These are phyloP conservation scores for Cinnamomum chago DNA, from an alignment of 164 flowering plant species.

Conservation along the genomic window DNA sequence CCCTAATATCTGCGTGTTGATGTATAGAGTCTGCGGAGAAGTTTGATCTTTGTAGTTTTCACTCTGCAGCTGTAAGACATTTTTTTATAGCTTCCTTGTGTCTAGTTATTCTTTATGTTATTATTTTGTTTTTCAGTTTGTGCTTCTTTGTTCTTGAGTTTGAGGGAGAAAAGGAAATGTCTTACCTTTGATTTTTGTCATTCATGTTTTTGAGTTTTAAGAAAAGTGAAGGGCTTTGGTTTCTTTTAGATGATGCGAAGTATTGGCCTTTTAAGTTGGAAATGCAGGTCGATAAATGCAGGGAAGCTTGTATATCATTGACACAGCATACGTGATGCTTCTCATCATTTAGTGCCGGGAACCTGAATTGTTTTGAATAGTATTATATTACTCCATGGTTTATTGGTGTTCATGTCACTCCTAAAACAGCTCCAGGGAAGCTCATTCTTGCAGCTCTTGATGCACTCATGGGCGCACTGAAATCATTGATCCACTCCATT, in stretches of 20 bases:
- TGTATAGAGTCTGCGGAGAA: slow-evolving; percentile 34
- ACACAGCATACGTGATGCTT: not conserved
- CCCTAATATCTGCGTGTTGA: slow-evolving; percentile 8
- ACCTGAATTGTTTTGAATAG: too few relatives aligned
- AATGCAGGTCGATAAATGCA: not conserved
- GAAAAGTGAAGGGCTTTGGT: not conserved
- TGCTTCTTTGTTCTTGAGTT: not conserved
- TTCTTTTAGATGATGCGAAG: not conserved
- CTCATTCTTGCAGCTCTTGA: not conserved
- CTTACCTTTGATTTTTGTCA: not conserved
- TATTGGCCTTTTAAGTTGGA: not conserved
- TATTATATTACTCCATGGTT: not conserved
- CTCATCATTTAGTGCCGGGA: too few relatives aligned
- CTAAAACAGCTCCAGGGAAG: not conserved
- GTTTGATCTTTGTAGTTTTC: slow-evolving; percentile 19
- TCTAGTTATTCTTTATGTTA: slow-evolving; percentile 31
- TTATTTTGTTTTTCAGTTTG: not conserved
- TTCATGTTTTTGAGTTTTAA: not conserved
- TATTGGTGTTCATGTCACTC: too few relatives aligned
- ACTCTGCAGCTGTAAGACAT: slow-evolving; percentile 10
- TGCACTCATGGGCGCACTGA: not conserved
- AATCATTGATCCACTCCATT: not conserved
- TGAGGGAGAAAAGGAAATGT: slow-evolving; percentile 8
- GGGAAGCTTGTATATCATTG: not conserved
- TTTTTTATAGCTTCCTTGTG: not conserved